phyloP scores from a whole-genome alignment of 225 moss, liverwort and hornwort species.

The Pleurozium schreberi region DNA sequence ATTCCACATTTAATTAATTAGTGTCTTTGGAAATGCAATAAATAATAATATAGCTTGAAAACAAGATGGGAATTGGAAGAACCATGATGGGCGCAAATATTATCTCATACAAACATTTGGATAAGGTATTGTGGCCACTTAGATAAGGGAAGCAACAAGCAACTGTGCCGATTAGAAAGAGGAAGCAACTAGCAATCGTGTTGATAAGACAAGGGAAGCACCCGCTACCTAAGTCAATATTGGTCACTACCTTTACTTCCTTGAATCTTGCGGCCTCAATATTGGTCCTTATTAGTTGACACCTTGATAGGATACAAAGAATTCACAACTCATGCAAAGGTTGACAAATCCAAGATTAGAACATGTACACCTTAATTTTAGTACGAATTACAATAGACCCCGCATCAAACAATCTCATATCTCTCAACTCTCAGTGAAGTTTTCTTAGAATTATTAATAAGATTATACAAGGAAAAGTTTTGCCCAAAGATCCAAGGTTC shows the following conservation, averaged over 20 bases:
- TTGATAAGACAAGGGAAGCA: not conserved
- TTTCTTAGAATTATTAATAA: no score
- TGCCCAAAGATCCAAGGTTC: no score
- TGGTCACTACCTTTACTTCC: not conserved
- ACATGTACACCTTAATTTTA: no score
- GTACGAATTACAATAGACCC: no score
- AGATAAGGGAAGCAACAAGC: no score
- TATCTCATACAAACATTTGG: not conserved
- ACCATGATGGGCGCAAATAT: not conserved
- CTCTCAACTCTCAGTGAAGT: no score
- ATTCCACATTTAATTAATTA: not conserved
- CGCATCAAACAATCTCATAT: no score
- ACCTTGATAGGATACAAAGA: not conserved
- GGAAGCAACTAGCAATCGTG: not conserved
- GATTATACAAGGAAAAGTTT: no score
- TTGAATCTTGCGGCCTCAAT: accelerated
- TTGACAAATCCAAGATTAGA: no score
- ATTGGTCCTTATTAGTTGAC: not conserved
- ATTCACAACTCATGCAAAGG: no score
- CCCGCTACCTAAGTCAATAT: no score
- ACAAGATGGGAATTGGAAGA: not conserved
- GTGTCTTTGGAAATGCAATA: not conserved
- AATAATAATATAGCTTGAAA: not conserved
- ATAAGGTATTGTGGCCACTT: not conserved
- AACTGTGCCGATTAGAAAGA: not conserved